Conservation (phyloP, 768 basidiomycete genomes). For the Pisolithus orientalis region DNA sequence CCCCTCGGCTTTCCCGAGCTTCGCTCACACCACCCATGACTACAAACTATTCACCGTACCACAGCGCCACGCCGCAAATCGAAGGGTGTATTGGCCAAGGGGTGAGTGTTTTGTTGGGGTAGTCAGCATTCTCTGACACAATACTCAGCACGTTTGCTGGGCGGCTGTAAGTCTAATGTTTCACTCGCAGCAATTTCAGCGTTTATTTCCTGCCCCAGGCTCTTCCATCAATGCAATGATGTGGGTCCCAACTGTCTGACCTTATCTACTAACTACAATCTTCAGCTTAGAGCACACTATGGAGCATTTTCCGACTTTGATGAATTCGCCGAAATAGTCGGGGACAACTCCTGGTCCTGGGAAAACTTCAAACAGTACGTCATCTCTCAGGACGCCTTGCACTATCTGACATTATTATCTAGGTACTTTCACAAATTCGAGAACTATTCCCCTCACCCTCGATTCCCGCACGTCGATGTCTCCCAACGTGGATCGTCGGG, state of each 20-base stretch:
- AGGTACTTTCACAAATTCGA: constrained; percentile 73
- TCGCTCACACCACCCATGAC: constrained; percentile 44
- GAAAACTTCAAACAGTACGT: constrained; percentile 44
- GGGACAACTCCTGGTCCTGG: constrained; percentile 53
- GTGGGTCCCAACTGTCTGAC: constrained; percentile 13
- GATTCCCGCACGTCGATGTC: constrained; percentile 44
- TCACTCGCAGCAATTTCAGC: not conserved
- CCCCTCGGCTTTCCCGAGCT: constrained; percentile 35
- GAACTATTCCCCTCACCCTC: constrained; percentile 43
- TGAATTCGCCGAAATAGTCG: constrained; percentile 52
- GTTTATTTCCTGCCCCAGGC: constrained; percentile 27
- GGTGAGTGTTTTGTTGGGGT: constrained; percentile 32
- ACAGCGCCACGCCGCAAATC: constrained; percentile 42
- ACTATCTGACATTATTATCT: not conserved
- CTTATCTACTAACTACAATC: constrained; percentile 4
- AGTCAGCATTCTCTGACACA: not conserved
- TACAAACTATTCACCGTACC: constrained; percentile 53
- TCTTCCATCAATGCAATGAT: constrained; percentile 61
- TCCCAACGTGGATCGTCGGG: constrained; percentile 44
- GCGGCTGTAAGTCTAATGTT: constrained; percentile 51
- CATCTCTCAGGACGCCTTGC: not conserved
- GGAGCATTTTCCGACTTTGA: constrained; percentile 66
- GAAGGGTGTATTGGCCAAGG: constrained; percentile 56
- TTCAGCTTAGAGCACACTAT: constrained; percentile 39
- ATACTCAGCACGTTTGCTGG: constrained; percentile 53